Percentiles rank a stretch among this genome's conserved stretches.
Evolutionary conservation across 2,329 filamentous ascomycete genomes (phyloP).

Genomic region (Colletotrichum plurivorum): DNA sequence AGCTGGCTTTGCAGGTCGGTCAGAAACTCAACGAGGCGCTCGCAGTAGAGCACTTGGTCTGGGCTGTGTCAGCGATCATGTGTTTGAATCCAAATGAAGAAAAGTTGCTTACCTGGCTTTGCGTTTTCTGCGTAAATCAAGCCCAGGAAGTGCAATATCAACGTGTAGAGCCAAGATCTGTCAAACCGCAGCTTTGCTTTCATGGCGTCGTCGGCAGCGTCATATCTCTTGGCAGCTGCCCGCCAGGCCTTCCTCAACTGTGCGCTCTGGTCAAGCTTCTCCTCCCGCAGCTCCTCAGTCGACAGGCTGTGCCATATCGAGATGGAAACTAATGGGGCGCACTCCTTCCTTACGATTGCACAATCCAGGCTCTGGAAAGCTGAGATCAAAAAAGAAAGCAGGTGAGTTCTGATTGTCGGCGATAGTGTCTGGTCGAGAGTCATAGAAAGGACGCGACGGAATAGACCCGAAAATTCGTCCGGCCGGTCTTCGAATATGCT

Average conservation of each 20-base stretch:
- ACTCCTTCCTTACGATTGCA: conserved; percentile 92
- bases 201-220: conserved; percentile 83
- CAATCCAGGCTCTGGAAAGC: conserved; percentile 96
- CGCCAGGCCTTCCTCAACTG: conserved; percentile 92
- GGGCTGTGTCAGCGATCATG: conserved; percentile 46
- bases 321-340: conserved; percentile 93
- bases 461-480: conserved; percentile 88
- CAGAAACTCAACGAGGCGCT: conserved; percentile 92
- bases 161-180: conserved; percentile 90
- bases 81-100: conserved; percentile 1
- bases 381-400: conserved; percentile 91
- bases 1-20: conserved; percentile 93
- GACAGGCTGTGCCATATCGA: conserved; percentile 95
- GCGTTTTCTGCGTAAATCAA: conserved; percentile 74
- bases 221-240: conserved; percentile 86
- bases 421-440: conserved; percentile 80
- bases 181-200: conserved; percentile 91
- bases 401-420: conserved; percentile 78
- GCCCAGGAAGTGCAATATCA: conserved; percentile 86
- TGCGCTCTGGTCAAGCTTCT: conserved; percentile 78
- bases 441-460: conserved; percentile 91
- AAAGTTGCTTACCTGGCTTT: conserved; percentile 58
- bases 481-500: conserved; percentile 84
- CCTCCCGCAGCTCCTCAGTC: conserved; percentile 80
- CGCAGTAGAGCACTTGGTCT: conserved; percentile 85